Percentiles rank a stretch among this genome's conserved stretches.
These are phyloP conservation scores for Fistulifera solaris DNA, from an alignment of 108 stramenopile genomes.

Conservation along the genomic window DNA sequence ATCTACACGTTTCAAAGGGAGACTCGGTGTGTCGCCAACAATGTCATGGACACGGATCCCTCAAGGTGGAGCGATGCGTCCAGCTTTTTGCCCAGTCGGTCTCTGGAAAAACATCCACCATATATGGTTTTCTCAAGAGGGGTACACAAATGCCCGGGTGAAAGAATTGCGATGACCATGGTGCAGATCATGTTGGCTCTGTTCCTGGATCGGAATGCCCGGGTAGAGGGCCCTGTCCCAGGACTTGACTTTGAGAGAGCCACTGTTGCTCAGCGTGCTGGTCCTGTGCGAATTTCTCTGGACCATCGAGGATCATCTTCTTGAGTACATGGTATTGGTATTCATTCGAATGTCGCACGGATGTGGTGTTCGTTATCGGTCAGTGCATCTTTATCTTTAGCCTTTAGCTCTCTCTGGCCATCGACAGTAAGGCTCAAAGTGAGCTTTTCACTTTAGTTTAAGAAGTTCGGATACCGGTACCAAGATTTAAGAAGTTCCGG, in stretches of 20 bases:
- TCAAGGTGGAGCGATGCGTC: slow-evolving; percentile 14
- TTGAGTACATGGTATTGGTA: too few species aligned
- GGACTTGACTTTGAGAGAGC: slow-evolving; percentile 42
- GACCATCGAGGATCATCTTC: too few species aligned
- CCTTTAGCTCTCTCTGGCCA: too few species aligned
- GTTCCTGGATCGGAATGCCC: slow-evolving; percentile 21
- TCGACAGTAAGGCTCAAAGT: too few species aligned
- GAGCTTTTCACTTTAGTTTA: too few species aligned
- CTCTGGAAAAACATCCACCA: too few species aligned
- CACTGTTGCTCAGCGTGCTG: slow-evolving; percentile 51
- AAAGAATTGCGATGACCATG: slow-evolving; percentile 24
- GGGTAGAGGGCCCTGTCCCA: slow-evolving; percentile 6
- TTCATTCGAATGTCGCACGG: too few species aligned
- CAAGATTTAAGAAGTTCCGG: too few species aligned
- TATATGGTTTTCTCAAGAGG: slow-evolving; percentile 38
- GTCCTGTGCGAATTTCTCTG: slow-evolving; percentile 17
- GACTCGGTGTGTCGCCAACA: slow-evolving; percentile 35
- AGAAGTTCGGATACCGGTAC: too few species aligned
- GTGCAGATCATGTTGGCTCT: slow-evolving; percentile 26
- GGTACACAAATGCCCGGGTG: slow-evolving; percentile 47
- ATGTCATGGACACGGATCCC: slow-evolving; percentile 14
- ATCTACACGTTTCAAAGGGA: slow-evolving; percentile 19
- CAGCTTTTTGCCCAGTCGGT: background rate
- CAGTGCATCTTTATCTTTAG: too few species aligned
- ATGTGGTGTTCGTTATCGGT: too few species aligned